Conservation (phyloP, 176 grass and related monocot species). For the Phragmites australis region DNA sequence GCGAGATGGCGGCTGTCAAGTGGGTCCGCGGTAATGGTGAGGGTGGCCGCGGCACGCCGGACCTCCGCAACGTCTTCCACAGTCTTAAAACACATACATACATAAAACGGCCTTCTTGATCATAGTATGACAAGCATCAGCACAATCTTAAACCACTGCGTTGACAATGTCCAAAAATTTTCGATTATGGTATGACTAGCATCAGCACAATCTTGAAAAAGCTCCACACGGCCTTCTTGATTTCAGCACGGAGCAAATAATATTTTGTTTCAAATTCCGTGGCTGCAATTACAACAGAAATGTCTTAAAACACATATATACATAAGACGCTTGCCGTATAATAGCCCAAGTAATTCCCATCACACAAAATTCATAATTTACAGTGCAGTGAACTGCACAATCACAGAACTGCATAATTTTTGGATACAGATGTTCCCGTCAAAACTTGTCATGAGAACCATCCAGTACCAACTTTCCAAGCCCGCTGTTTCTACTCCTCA, state of each 20-base stretch:
- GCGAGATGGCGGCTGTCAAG: too few species aligned
- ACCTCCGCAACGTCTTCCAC: neutral
- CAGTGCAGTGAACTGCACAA: slow-evolving; percentile 4
- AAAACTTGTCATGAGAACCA: slow-evolving; percentile 2
- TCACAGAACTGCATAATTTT: neutral
- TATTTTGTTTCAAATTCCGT: neutral
- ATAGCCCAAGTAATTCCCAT: neutral
- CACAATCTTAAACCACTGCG: too few species aligned
- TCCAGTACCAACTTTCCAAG: neutral
- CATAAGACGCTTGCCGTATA: slow-evolving; percentile 6
- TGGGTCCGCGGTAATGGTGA: too few species aligned
- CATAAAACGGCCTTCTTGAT: too few species aligned
- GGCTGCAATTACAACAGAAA: neutral
- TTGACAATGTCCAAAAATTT: too few species aligned
- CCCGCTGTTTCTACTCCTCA: slow-evolving; percentile 37
- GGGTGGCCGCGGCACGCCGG: too few species aligned
- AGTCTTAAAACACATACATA: too few species aligned
- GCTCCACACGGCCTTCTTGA: neutral
- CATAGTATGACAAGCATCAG: too few species aligned
- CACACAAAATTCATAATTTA: slow-evolving; percentile 13
- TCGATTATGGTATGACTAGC: neutral
- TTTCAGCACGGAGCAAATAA: neutral
- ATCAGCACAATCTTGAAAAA: neutral
- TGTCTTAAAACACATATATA: neutral
- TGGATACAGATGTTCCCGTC: neutral